Percentiles rank a stretch among this genome's conserved stretches.
These are phyloP conservation scores for Arctium minus DNA, from an alignment of 129 eudicot species.

Conservation along the genomic window DNA sequence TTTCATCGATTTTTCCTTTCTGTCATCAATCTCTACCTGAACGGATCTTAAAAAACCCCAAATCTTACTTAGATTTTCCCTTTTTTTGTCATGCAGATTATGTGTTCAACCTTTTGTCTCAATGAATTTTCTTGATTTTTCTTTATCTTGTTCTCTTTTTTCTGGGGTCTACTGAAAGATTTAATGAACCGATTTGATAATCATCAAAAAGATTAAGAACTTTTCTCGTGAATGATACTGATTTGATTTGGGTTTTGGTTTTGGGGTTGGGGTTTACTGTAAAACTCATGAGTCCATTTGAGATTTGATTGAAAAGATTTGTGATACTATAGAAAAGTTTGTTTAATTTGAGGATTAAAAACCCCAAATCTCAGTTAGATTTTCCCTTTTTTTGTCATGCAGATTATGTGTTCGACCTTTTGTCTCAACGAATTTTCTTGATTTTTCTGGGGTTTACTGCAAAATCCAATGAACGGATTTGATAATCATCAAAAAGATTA, in stretches of 20 bases:
- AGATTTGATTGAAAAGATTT: conserved; percentile 17
- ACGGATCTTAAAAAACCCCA: conserved; percentile 10
- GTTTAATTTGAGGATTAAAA: background rate
- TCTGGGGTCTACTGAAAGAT: background rate
- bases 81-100: conserved; percentile 9
- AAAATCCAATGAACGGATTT: conserved; percentile 1
- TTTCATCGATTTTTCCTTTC: conserved; percentile 28
- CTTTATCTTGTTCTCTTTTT: background rate
- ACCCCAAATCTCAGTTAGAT: conserved; percentile 5
- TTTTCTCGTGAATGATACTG: background rate
- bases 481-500: background rate
- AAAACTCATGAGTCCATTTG: conserved; percentile 12
- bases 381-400: conserved; percentile 11
- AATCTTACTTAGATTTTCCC: conserved; percentile 4
- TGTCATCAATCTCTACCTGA: conserved; percentile 13
- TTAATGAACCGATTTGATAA: background rate
- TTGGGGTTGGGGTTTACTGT: conserved; percentile 7
- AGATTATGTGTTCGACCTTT: conserved; percentile 21
- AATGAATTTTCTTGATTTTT: conserved; percentile 7
- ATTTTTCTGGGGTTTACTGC: background rate
- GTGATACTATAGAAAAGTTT: background rate
- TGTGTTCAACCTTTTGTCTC: conserved; percentile 21
- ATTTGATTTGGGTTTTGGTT: conserved; percentile 1
- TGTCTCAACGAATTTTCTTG: conserved; percentile 14
- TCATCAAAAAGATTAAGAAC: background rate